Conservation (phyloP, 2,329 filamentous ascomycete genomes). For the Sporothrix luriei region DNA sequence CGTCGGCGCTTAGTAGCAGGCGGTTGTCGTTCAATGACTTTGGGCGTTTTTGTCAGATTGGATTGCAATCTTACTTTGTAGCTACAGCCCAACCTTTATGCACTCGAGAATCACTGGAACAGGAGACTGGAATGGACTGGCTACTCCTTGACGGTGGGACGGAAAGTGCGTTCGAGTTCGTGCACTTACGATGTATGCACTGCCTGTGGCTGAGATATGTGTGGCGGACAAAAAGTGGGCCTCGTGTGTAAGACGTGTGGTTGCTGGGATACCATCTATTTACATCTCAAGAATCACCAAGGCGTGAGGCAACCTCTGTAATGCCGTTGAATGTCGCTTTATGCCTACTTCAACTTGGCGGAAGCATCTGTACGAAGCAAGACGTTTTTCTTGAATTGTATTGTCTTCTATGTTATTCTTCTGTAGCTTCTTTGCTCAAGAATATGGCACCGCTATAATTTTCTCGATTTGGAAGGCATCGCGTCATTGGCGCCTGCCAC, state of each 20-base stretch:
- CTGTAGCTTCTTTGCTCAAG: not conserved
- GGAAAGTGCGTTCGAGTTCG: not conserved
- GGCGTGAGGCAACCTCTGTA: not conserved
- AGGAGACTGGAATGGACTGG: not conserved
- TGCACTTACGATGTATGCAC: not conserved
- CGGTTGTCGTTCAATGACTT: slow-evolving; percentile 7
- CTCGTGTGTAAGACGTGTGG: not conserved
- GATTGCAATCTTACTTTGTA: too few species aligned
- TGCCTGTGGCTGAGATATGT: slow-evolving; percentile 4
- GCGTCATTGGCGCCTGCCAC: slow-evolving; percentile 15
- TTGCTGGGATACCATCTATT: slow-evolving; percentile 15
- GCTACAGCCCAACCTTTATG: not conserved
- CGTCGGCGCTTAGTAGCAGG: slow-evolving; percentile 6
- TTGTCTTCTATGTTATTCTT: too few species aligned
- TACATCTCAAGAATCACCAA: slow-evolving; percentile 5
- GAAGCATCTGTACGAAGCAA: not conserved
- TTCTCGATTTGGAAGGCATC: slow-evolving; percentile 15
- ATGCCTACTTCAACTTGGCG: too few species aligned
- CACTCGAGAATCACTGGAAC: not conserved
- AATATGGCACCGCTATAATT: not conserved
- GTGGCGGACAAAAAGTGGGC: slow-evolving; percentile 6
- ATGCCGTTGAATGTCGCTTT: not conserved
- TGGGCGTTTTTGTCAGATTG: not conserved
- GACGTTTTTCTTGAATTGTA: too few species aligned
- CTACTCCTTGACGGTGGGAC: not conserved